Conservation (phyloP, 176 grass and related monocot genomes). For the Triticum timopheevii region DNA sequence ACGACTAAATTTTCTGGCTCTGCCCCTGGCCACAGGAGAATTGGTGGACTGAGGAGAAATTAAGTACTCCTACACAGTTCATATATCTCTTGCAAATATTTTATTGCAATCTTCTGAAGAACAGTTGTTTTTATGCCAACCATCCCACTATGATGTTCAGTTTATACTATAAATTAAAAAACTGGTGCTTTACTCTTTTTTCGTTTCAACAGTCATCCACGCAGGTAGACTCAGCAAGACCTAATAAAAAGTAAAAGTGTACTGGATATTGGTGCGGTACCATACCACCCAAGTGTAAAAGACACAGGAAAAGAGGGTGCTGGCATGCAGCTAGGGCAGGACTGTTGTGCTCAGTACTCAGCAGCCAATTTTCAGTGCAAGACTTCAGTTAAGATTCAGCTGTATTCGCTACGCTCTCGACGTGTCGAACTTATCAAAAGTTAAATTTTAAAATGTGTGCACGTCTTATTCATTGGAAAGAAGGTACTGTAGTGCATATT, state of each 20-base stretch:
- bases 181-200: not conserved
- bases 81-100: not conserved
- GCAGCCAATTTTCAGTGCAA: no score
- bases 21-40: not conserved
- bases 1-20: no score
- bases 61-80: not conserved
- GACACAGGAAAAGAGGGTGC: no score
- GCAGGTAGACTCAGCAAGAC: not conserved
- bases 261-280: not conserved
- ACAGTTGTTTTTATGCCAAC: not conserved
- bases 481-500: no score
- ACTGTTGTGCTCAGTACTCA: no score
- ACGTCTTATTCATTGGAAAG: no score
- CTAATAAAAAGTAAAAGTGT: not conserved
- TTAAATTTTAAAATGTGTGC: no score
- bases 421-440: no score
- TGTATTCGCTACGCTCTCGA: no score
- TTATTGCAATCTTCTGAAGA: not conserved
- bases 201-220: constrained; percentile 3
- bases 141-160: not conserved
- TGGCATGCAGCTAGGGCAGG: no score
- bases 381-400: no score
- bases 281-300: no score
- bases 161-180: not conserved
- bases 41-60: not conserved